These are phyloP conservation scores for Eremothecium sinecaudum DNA, from an alignment of 1,139 yeast genomes.

Conservation along the genomic window DNA sequence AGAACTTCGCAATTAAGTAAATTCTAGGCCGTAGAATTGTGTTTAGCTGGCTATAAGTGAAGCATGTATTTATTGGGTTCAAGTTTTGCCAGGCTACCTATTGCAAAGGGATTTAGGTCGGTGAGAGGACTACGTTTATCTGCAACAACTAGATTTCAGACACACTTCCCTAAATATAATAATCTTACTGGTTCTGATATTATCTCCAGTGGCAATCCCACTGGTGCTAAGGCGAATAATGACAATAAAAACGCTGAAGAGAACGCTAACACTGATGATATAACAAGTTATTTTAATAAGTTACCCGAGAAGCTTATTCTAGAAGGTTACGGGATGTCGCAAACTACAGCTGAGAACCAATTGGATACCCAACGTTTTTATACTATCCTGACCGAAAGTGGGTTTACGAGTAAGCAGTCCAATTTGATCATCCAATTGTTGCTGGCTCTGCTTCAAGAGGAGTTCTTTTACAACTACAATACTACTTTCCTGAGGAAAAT, in stretches of 20 bases:
- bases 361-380: slow-evolving; percentile 28
- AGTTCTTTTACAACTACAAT: slow-evolving; percentile 46
- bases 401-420: slow-evolving; percentile 48
- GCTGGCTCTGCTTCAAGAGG: slow-evolving; percentile 41
- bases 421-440: slow-evolving; percentile 44
- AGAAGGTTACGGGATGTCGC: slow-evolving; percentile 23
- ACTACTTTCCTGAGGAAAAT: slow-evolving; percentile 52
- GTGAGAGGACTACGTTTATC: neutral
- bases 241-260: no score
- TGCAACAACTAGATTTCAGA: no score
- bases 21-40: no score
- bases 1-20: no score
- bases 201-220: no score
- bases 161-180: no score
- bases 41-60: no score
- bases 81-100: no score
- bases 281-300: slow-evolving; percentile 19
- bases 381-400: slow-evolving; percentile 26
- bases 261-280: slow-evolving; percentile 2
- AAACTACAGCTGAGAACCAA: slow-evolving; percentile 27
- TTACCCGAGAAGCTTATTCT: slow-evolving; percentile 25
- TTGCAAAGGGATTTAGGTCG: no score
- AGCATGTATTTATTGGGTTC: no score
- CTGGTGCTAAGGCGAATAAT: no score
- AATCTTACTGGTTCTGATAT: no score